Evolutionary conservation across 805 yeast genomes (phyloP).

Genomic region (Yarrowia sp.): DNA sequence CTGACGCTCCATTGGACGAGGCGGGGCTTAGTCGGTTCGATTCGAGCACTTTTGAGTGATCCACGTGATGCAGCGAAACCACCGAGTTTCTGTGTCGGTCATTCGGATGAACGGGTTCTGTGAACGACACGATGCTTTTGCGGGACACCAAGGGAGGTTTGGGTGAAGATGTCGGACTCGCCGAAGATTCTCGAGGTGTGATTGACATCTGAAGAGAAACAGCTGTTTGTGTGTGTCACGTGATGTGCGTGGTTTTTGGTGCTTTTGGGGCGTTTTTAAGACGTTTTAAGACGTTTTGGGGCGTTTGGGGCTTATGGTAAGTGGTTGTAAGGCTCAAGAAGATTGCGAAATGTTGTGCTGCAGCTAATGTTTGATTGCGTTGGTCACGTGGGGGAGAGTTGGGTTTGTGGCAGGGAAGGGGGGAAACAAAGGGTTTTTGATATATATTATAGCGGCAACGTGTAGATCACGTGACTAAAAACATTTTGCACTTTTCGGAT

Average conservation of each 20-base stretch:
- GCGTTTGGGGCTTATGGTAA: no score
- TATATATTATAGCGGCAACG: not conserved
- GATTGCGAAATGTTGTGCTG: no score
- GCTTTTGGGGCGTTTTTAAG: not conserved
- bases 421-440: not conserved
- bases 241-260: not conserved
- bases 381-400: not conserved
- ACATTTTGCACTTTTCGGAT: not conserved
- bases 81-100: constrained; percentile 22
- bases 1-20: constrained; percentile 1
- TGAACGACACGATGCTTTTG: constrained; percentile 22
- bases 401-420: not conserved
- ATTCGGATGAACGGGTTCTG: constrained; percentile 19
- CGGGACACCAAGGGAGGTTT: constrained; percentile 9
- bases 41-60: constrained; percentile 5
- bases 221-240: no score
- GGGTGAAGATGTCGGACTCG: constrained; percentile 7
- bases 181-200: not conserved
- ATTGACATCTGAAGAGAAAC: no score
- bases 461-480: not conserved
- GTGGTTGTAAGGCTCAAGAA: no score
- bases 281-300: no score
- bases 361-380: constrained; percentile 10
- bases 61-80: constrained; percentile 18
- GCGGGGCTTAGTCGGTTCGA: constrained; percentile 7